A percentile compares a stretch with the other conserved stretches of the same genome.
Evolutionary conservation across 371 early-diverging fungal genomes (phyloP).

Genomic region (Rhizopus delemar): DNA sequence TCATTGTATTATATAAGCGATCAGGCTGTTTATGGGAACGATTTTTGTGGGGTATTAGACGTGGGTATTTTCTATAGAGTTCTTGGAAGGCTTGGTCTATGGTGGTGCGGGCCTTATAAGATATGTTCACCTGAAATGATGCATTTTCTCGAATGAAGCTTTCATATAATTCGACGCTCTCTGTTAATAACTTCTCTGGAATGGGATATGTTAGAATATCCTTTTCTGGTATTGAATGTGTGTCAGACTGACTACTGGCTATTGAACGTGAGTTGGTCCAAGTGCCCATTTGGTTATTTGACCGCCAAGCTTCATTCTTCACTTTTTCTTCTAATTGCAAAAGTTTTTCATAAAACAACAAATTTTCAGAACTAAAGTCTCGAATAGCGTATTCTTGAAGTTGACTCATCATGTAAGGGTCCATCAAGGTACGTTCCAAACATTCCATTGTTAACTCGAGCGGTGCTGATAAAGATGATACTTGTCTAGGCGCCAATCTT

Average conservation of each 20-base stretch:
- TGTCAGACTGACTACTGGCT: background rate
- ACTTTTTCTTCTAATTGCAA: slow-evolving; percentile 25
- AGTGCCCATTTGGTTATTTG: no score
- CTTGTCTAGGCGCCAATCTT: background rate
- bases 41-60: background rate
- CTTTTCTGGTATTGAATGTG: background rate
- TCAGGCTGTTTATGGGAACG: background rate
- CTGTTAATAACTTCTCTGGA: slow-evolving; percentile 15
- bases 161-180: slow-evolving; percentile 36
- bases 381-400: slow-evolving; percentile 38
- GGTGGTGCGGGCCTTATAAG: slow-evolving; percentile 29
- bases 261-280: no score
- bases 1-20: background rate
- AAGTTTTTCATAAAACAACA: slow-evolving; percentile 41
- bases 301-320: background rate
- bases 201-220: slow-evolving; percentile 9
- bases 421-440: slow-evolving; percentile 23
- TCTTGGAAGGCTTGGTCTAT: slow-evolving; percentile 22
- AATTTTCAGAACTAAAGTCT: slow-evolving; percentile 49
- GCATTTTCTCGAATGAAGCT: slow-evolving; percentile 35
- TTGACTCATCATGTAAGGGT: slow-evolving; percentile 23
- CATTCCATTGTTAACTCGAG: slow-evolving; percentile 24
- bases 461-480: slow-evolving; percentile 3
- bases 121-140: slow-evolving; percentile 43
- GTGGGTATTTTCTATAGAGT: slow-evolving; percentile 7